These are phyloP conservation scores for Pythium sp. DNA, from an alignment of 352 stramenopile genomes.

Conservation along the genomic window DNA sequence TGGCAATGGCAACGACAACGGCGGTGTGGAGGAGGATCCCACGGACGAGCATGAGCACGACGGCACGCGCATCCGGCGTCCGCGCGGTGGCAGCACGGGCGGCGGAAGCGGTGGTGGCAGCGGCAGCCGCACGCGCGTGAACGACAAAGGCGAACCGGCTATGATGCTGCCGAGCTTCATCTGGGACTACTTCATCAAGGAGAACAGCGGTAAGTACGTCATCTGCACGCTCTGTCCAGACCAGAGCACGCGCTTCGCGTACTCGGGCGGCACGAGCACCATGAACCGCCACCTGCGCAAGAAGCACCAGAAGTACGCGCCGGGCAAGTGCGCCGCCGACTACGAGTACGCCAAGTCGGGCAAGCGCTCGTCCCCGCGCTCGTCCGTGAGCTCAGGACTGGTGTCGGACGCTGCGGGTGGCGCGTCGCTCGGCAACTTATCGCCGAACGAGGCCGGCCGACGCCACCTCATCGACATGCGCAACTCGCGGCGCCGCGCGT, in stretches of 20 bases:
- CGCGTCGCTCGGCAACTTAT: conserved; percentile 34
- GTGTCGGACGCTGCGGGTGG: conserved; percentile 22
- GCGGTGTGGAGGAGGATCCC: background rate
- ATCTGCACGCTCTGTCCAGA: conserved; percentile 71
- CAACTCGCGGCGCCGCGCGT: conserved; percentile 43
- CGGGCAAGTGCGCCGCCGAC: conserved; percentile 67
- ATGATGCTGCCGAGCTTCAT: conserved; percentile 81
- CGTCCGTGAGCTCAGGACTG: conserved; percentile 7
- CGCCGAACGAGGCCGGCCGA: conserved; percentile 39
- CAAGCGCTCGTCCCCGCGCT: conserved; percentile 14
- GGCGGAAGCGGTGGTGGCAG: background rate
- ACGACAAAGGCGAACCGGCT: conserved; percentile 54
- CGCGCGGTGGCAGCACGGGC: background rate
- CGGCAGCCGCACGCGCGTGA: conserved; percentile 20
- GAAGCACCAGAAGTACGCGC: conserved; percentile 81
- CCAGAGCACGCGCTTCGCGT: conserved; percentile 71
- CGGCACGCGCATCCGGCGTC: background rate
- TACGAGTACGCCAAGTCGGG: conserved; percentile 49
- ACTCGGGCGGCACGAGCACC: conserved; percentile 78
- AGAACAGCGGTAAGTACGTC: conserved; percentile 72
- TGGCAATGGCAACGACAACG: background rate
- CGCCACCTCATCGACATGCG: conserved; percentile 62
- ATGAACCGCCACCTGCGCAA: conserved; percentile 83
- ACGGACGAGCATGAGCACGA: background rate
- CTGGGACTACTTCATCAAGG: conserved; percentile 85